Evolutionary conservation across 192 early-diverging fungal species (phyloP).

Genomic region (Podochytrium sp.): DNA sequence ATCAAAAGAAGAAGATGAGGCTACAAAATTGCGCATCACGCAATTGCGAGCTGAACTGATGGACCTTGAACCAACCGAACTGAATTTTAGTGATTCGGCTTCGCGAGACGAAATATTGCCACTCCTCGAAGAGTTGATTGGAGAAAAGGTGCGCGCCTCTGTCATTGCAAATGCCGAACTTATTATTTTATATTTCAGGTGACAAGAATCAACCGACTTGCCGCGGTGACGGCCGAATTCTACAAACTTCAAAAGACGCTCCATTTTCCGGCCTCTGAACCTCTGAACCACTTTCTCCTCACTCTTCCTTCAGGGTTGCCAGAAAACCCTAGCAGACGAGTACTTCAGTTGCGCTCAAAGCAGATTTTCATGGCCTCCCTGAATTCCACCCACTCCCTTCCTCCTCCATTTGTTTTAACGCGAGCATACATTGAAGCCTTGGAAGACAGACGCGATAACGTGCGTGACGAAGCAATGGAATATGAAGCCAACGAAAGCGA

Average conservation of each 20-base stretch:
- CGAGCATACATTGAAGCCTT: background rate
- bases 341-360: background rate
- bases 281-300: background rate
- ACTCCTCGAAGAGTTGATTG: slow-evolving; percentile 5
- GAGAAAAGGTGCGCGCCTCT: slow-evolving; percentile 17
- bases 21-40: background rate
- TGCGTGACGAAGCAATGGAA: slow-evolving; percentile 7
- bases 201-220: background rate
- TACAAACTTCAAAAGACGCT: background rate
- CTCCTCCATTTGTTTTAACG: background rate
- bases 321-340: background rate
- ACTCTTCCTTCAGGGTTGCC: background rate
- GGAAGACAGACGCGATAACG: slow-evolving; percentile 9
- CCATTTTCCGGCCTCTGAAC: background rate
- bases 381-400: background rate
- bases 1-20: background rate
- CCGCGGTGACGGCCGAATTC: background rate
- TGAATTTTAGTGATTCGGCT: background rate
- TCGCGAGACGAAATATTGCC: background rate
- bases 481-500: background rate
- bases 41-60: background rate
- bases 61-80: background rate
- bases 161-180: no score
- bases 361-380: slow-evolving; percentile 1
- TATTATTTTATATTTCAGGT: no score